Percentiles rank a stretch among this genome's conserved stretches.
Conservation (phyloP, 352 stramenopile genomes). For the Phytopythium cucurbitacearum region DNA sequence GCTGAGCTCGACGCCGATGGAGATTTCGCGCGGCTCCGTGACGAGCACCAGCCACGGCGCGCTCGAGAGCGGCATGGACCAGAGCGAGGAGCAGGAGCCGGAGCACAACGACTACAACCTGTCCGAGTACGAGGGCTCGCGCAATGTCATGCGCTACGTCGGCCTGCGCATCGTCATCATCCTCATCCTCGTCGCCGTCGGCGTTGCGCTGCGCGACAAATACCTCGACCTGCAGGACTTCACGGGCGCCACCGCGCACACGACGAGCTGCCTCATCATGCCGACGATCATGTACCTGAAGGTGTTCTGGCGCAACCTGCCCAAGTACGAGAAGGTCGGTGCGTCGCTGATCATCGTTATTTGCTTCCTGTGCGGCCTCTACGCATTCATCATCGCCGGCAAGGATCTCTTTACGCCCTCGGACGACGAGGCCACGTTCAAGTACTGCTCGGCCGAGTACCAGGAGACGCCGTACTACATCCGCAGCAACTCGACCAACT, state of each 20-base stretch:
- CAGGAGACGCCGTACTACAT: constrained; percentile 39
- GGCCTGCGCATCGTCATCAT: constrained; percentile 39
- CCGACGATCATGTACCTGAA: constrained; percentile 54
- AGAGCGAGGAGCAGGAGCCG: constrained; percentile 27
- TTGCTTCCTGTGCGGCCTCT: constrained; percentile 36
- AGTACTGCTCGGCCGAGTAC: constrained; percentile 52
- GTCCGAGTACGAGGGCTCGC: constrained; percentile 31
- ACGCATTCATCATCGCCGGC: constrained; percentile 47
- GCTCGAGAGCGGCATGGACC: constrained; percentile 14
- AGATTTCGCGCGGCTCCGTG: constrained; percentile 11
- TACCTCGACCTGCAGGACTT: constrained; percentile 58
- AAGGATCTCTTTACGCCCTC: constrained; percentile 49
- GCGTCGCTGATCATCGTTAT: constrained; percentile 34
- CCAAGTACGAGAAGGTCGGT: constrained; percentile 36
- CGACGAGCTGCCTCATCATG: constrained; percentile 48
- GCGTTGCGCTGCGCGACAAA: constrained; percentile 33
- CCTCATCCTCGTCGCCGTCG: constrained; percentile 30
- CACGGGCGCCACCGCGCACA: constrained; percentile 42
- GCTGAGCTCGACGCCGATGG: constrained; percentile 22
- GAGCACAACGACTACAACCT: constrained; percentile 26
- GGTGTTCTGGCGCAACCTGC: constrained; percentile 32
- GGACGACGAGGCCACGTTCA: constrained; percentile 34
- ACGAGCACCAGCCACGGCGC: constrained; percentile 6
- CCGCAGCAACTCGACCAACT: too few relatives aligned
- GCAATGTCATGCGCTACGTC: constrained; percentile 39